phyloP scores from a whole-genome alignment of 768 basidiomycete genomes.

The Termitomyces sp. region DNA sequence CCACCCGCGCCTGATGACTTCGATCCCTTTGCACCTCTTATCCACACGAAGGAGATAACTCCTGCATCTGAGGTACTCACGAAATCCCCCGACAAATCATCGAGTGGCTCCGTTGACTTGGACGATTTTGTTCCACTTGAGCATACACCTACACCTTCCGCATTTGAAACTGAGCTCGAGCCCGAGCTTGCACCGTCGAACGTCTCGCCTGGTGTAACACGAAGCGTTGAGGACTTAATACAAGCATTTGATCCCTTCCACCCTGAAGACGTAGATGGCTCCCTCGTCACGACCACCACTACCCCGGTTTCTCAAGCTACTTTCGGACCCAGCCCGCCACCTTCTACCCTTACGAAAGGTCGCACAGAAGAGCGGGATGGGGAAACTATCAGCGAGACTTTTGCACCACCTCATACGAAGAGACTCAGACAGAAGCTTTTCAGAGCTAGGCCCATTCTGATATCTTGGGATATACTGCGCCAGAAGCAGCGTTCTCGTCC shows the following conservation, averaged over 20 bases:
- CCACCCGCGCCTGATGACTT: neutral
- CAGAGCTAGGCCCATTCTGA: neutral
- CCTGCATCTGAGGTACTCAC: neutral
- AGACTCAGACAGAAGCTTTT: neutral
- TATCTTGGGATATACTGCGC: no score
- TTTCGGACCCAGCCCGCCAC: neutral
- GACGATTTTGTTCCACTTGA: neutral
- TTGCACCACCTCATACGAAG: neutral
- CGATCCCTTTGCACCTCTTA: slow-evolving; percentile 2
- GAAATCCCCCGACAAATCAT: neutral
- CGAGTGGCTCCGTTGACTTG: neutral
- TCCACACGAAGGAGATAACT: neutral
- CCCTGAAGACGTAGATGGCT: neutral
- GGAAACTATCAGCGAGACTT: neutral
- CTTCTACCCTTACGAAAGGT: neutral
- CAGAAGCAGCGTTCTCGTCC: no score
- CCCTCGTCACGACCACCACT: neutral
- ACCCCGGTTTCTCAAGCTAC: neutral
- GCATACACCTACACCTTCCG: neutral
- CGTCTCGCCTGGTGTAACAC: neutral
- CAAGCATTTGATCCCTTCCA: slow-evolving; percentile 3
- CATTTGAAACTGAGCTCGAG: neutral
- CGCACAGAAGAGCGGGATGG: no score
- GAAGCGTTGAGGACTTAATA: neutral
- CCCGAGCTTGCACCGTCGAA: neutral